Percentiles rank a stretch among this genome's conserved stretches.
Conservation (phyloP, 257 asterid genomes). For the Marsdenia floribunda region DNA sequence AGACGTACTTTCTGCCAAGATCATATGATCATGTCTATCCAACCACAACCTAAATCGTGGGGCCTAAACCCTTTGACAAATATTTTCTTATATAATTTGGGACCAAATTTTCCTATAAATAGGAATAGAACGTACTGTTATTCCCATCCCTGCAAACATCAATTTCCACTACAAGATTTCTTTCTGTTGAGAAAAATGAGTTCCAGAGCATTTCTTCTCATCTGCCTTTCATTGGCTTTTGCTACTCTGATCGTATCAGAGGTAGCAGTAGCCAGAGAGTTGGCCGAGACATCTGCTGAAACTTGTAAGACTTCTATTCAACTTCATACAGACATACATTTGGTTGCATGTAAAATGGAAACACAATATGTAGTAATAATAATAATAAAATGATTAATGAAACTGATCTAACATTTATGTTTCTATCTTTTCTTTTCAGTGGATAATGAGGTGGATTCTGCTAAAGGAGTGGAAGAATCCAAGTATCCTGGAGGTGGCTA, state of each 20-base stretch:
- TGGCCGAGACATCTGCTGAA: slow-evolving; percentile 15
- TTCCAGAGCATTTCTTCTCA: slow-evolving; percentile 5
- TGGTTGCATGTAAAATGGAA: too few species aligned
- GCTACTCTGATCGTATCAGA: slow-evolving; percentile 4
- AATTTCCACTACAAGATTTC: neutral
- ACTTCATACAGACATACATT: too few species aligned
- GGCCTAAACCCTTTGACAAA: too few species aligned
- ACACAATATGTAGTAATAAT: too few species aligned
- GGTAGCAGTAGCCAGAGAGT: slow-evolving; percentile 16
- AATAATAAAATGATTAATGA: too few species aligned
- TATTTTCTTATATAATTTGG: too few species aligned
- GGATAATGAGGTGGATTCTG: neutral
- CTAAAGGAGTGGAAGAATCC: slow-evolving; percentile 13
- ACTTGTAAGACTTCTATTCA: slow-evolving; percentile 1
- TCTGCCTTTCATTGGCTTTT: slow-evolving; percentile 14
- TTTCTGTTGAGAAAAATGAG: slow-evolving; percentile 13
- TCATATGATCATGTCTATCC: too few species aligned
- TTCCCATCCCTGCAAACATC: neutral
- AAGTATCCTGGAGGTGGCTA: slow-evolving; percentile 9
- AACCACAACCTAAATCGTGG: too few species aligned
- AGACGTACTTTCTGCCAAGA: too few species aligned
- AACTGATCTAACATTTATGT: neutral
- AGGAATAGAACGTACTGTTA: neutral
- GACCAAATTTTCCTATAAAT: neutral
- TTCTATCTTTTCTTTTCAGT: neutral